Conservation (phyloP, 495 filamentous ascomycete species). For the Choiromyces venosus region DNA sequence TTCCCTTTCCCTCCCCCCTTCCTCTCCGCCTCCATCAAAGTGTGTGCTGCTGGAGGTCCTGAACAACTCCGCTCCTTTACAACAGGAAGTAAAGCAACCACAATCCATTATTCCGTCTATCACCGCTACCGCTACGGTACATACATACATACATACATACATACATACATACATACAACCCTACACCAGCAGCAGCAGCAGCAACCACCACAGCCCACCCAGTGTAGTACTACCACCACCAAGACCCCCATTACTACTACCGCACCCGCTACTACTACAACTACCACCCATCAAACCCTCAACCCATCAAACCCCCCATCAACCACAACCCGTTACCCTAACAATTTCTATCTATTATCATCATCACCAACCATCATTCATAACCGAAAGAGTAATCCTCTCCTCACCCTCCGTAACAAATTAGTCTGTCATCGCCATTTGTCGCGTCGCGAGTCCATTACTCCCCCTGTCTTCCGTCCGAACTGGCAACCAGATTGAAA, state of each 20-base stretch:
- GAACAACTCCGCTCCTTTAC: conserved; percentile 23
- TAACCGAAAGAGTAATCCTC: background rate
- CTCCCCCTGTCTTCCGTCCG: conserved; percentile 33
- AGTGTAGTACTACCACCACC: background rate
- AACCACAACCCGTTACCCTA: background rate
- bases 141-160: too few species aligned
- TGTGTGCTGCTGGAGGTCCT: conserved; percentile 33
- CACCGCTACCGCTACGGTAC: background rate
- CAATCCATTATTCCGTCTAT: background rate
- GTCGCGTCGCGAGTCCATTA: conserved; percentile 33
- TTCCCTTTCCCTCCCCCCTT: conserved; percentile 19
- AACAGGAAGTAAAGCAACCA: background rate
- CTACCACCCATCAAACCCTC: conserved; percentile 7
- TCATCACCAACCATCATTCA: background rate
- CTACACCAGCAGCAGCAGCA: background rate
- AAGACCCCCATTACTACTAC: conserved; percentile 17
- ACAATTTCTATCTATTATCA: background rate
- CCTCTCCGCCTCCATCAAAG: conserved; percentile 24
- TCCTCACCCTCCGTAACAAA: conserved; percentile 16
- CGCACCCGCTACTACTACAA: conserved; percentile 9
- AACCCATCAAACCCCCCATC: conserved; percentile 20
- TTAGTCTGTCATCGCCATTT: conserved; percentile 5
- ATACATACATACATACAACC: too few species aligned
- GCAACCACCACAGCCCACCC: background rate
- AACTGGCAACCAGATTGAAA: conserved; percentile 33